Percentiles rank a stretch among this genome's conserved stretches.
Evolutionary conservation across 257 asterid species (phyloP).

Genomic region (Solanum sejunctum): DNA sequence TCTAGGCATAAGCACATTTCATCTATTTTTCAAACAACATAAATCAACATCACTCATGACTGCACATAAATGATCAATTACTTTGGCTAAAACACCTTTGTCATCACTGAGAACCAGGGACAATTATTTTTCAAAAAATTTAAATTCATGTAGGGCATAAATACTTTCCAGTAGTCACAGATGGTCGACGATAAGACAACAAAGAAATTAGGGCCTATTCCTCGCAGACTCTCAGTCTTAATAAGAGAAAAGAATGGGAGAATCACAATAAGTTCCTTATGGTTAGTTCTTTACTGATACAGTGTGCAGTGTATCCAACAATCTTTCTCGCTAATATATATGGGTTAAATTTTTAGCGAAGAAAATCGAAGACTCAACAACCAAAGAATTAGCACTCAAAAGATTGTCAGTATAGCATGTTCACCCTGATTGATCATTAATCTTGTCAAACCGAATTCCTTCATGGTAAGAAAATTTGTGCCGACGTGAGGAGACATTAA

Average conservation of each 20-base stretch:
- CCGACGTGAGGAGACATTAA: constrained; percentile 67
- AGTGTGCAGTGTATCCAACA: not conserved
- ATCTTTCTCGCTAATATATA: not conserved
- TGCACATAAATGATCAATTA: not conserved
- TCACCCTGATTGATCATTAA: constrained; percentile 55
- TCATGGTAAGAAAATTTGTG: constrained; percentile 38
- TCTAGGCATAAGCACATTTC: not conserved
- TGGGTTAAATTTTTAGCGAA: not conserved
- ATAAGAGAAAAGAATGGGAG: not conserved
- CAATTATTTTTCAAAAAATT: not conserved
- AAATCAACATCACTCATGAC: not conserved
- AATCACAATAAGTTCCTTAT: not conserved
- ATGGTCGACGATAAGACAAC: not conserved
- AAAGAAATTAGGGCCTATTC: not conserved
- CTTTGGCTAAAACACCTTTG: constrained; percentile 16
- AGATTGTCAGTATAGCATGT: not conserved
- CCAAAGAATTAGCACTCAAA: not conserved
- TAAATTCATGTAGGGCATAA: not conserved
- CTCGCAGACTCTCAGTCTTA: not conserved
- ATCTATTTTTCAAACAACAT: not conserved
- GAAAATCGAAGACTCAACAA: not conserved
- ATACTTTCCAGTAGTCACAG: not conserved
- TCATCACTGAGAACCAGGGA: constrained; percentile 38
- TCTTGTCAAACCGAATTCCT: constrained; percentile 53
- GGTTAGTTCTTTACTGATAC: not conserved